Conservation (phyloP, 2,329 filamentous ascomycete species). For the Aureobasidium sp. region DNA sequence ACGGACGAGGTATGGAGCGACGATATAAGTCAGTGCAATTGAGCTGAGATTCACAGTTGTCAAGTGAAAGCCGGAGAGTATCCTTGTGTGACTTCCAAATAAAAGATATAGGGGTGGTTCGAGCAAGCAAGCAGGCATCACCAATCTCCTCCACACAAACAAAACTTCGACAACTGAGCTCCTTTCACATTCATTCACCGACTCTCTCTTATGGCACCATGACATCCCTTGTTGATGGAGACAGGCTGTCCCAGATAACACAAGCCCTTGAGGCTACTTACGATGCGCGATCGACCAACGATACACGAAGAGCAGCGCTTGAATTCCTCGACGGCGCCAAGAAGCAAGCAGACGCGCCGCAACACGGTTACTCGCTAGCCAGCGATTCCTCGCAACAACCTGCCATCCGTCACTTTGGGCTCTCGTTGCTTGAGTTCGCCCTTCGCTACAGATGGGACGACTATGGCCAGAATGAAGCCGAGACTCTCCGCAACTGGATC, state of each 20-base stretch:
- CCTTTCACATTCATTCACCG: background rate
- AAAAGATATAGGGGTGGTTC: background rate
- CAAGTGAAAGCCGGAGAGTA: background rate
- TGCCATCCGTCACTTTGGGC: constrained; percentile 84
- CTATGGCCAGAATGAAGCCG: constrained; percentile 61
- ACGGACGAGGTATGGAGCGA: background rate
- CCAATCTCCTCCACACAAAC: constrained; percentile 15
- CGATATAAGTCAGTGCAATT: background rate
- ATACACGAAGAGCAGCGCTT: constrained; percentile 74
- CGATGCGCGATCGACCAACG: constrained; percentile 71
- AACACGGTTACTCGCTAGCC: constrained; percentile 78
- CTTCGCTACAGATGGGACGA: constrained; percentile 79
- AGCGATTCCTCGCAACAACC: constrained; percentile 67
- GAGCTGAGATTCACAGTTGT: background rate
- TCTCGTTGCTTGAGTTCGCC: constrained; percentile 84
- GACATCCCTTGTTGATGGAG: constrained; percentile 5
- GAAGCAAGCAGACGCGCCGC: constrained; percentile 67
- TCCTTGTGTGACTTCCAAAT: background rate
- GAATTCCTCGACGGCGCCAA: constrained; percentile 82
- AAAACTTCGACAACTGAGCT: constrained; percentile 6
- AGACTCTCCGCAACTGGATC: constrained; percentile 66
- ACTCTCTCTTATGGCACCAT: constrained; percentile 3
- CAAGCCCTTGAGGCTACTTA: constrained; percentile 85
- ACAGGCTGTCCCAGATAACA: constrained; percentile 60
- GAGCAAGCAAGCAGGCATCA: constrained; percentile 4